Conservation (phyloP, 1,284 basidiomycete species). For the Malassezia caprae region DNA sequence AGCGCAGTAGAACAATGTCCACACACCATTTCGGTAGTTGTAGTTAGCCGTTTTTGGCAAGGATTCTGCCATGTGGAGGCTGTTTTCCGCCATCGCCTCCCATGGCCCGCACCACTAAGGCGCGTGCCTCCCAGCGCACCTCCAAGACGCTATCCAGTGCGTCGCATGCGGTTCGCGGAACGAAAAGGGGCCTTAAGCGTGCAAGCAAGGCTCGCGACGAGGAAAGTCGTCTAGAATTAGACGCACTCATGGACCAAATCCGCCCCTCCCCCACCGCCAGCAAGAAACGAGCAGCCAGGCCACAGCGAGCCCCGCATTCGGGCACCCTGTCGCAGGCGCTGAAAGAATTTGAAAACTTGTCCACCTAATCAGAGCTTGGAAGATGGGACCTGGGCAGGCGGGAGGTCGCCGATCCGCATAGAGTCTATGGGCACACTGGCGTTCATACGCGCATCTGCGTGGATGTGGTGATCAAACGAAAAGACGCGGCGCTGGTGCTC, state of each 20-base stretch:
- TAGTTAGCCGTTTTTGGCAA: not conserved
- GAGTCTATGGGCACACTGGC: constrained; percentile 2
- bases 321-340: not conserved
- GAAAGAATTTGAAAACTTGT: constrained; percentile 1
- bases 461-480: constrained; percentile 22
- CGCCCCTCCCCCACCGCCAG: no score
- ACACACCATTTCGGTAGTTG: not conserved
- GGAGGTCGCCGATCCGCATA: constrained; percentile 1
- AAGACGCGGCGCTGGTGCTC: constrained; percentile 20
- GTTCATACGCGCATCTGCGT: constrained; percentile 4
- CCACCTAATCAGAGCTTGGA: constrained; percentile 9
- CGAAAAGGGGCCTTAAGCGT: not conserved
- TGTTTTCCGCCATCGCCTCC: not conserved
- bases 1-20: not conserved
- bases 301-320: not conserved
- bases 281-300: not conserved
- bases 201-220: not conserved
- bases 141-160: not conserved
- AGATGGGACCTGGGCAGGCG: not conserved
- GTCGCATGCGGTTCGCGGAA: not conserved
- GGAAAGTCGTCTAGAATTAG: not conserved
- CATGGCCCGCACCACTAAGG: not conserved
- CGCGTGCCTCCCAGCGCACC: not conserved
- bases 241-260: not conserved
- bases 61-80: not conserved